Evolutionary conservation across 1,284 basidiomycete species (phyloP).

Genomic region (Naganishia sp.): DNA sequence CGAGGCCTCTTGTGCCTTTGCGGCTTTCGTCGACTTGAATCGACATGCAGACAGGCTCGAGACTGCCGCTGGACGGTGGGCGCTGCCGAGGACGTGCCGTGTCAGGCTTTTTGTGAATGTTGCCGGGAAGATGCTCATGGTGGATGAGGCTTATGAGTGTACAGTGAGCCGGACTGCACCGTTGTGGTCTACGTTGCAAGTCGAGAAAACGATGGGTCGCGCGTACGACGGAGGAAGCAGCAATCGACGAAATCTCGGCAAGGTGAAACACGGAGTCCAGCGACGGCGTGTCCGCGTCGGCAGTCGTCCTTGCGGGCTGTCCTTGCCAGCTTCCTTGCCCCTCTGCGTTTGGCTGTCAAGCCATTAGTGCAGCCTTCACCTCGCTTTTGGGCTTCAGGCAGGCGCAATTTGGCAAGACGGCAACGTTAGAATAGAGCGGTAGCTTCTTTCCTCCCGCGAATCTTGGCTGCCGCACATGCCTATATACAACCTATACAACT

Average conservation of each 20-base stretch:
- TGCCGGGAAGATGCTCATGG: slow-evolving; percentile 19
- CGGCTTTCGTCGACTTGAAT: slow-evolving; percentile 26
- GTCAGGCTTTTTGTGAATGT: slow-evolving; percentile 15
- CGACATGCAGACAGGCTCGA: slow-evolving; percentile 17
- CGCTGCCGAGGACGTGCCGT: slow-evolving; percentile 7
- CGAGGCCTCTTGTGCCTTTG: slow-evolving; percentile 1
- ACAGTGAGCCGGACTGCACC: not conserved
- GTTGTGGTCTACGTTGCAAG: not conserved
- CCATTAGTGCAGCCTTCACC: too few species aligned
- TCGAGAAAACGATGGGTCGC: slow-evolving; percentile 1
- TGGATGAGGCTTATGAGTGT: not conserved
- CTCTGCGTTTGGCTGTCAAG: not conserved
- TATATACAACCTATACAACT: too few species aligned
- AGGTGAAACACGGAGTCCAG: slow-evolving; percentile 3
- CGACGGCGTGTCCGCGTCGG: not conserved
- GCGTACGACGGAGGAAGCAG: slow-evolving; percentile 2
- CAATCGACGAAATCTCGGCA: slow-evolving; percentile 25
- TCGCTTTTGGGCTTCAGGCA: too few species aligned
- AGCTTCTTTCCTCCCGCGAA: too few species aligned
- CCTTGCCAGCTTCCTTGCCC: not conserved
- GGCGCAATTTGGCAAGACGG: too few species aligned
- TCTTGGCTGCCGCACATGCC: too few species aligned
- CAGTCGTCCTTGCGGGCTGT: not conserved
- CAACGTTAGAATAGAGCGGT: too few species aligned
- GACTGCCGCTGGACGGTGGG: slow-evolving; percentile 10